Evolutionary conservation across 371 early-diverging fungal genomes (phyloP).

Genomic region (Catenaria anguillulae): DNA sequence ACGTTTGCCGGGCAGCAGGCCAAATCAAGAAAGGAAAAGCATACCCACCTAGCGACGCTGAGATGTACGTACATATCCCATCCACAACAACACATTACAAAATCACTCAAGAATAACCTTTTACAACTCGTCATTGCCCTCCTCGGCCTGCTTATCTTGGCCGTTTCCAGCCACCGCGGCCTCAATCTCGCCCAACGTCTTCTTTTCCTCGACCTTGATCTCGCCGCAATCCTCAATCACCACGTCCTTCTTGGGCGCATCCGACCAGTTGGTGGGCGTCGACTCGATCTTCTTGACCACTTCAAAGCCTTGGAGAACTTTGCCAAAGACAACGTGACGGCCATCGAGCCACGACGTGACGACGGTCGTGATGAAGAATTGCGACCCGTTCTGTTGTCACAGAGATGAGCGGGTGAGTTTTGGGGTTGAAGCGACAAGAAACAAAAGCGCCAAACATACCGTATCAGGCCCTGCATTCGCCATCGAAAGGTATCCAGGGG

Average conservation of each 20-base stretch:
- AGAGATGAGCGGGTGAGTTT: no score
- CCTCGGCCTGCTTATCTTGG: not conserved
- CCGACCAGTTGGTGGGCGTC: not conserved
- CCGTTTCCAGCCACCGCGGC: not conserved
- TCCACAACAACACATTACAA: no score
- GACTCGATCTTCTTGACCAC: not conserved
- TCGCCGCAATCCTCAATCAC: not conserved
- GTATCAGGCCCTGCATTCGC: conserved; percentile 84
- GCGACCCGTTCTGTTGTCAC: conserved; percentile 47
- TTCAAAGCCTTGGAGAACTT: conserved; percentile 47
- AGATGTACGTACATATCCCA: no score
- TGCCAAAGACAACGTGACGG: conserved; percentile 98
- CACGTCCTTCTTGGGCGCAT: not conserved
- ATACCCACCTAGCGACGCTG: no score
- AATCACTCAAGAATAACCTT: no score
- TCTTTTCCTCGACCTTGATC: not conserved
- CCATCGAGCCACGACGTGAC: conserved; percentile 86
- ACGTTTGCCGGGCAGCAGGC: no score
- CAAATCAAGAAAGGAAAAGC: no score
- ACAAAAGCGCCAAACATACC: not conserved
- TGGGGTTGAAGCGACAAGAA: not conserved
- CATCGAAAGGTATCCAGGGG: conserved; percentile 65
- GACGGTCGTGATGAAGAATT: conserved; percentile 94
- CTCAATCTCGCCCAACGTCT: not conserved
- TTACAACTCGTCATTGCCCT: not conserved